Conservation (phyloP, 139 green algal species). For the Volvox africanus region DNA sequence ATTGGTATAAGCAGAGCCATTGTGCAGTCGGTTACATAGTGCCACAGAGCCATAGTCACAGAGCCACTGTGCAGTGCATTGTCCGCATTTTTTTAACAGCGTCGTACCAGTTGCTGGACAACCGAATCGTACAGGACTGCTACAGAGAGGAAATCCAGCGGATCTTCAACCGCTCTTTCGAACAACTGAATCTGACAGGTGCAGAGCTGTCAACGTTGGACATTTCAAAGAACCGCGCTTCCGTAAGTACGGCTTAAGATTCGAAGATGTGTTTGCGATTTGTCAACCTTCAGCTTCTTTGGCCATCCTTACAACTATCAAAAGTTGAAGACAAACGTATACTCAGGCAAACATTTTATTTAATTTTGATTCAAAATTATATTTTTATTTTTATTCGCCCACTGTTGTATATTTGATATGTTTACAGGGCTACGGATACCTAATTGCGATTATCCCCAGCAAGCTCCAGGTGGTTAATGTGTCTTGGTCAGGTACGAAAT, state of each 20-base stretch:
- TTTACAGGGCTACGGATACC: conserved; percentile 41
- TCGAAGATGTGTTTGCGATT: too few relatives aligned
- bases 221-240: conserved; percentile 8
- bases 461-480: conserved; percentile 12
- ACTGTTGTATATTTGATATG: background rate
- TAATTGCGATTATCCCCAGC: conserved; percentile 36
- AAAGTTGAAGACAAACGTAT: too few relatives aligned
- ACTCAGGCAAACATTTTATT: too few relatives aligned
- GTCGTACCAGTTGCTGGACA: conserved; percentile 40
- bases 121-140: conserved; percentile 24
- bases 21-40: too few relatives aligned
- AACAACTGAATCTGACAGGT: background rate
- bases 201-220: background rate
- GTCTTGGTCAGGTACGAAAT: conserved; percentile 7
- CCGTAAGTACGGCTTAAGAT: background rate
- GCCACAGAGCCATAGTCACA: too few relatives aligned
- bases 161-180: background rate
- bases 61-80: too few relatives aligned
- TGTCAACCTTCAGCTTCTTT: too few relatives aligned
- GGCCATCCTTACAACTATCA: too few relatives aligned
- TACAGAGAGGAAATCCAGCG: conserved; percentile 22
- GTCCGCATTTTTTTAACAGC: background rate
- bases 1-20: too few relatives aligned
- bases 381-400: too few relatives aligned
- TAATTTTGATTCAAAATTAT: too few relatives aligned